phyloP scores from a whole-genome alignment of 306 rosid species.

The Sindora glabra region DNA sequence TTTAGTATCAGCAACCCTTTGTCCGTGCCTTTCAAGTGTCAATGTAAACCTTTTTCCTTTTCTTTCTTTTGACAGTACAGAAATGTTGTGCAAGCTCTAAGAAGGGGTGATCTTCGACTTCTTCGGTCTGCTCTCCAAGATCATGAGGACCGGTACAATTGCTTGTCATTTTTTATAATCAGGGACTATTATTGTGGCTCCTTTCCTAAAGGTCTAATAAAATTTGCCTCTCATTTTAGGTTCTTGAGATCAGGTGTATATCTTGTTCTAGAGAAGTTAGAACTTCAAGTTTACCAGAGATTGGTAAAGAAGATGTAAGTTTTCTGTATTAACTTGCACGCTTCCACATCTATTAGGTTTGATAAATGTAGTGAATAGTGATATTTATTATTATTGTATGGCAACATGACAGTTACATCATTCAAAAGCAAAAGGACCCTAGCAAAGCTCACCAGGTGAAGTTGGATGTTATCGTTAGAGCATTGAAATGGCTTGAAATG shows the following conservation, averaged over 20 bases:
- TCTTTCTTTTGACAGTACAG: constrained; percentile 49
- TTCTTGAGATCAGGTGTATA: constrained; percentile 95
- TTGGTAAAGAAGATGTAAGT: constrained; percentile 86
- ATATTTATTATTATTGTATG: constrained; percentile 13
- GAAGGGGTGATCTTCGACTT: constrained; percentile 88
- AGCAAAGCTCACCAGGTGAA: constrained; percentile 89
- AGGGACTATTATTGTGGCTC: constrained; percentile 2
- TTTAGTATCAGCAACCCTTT: background rate
- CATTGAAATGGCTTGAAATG: constrained; percentile 87
- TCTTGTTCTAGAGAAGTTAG: constrained; percentile 94
- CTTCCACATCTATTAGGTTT: background rate
- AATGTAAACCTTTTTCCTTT: constrained; percentile 4
- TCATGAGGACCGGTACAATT: constrained; percentile 66
- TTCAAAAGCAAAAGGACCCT: constrained; percentile 92
- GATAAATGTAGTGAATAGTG: background rate
- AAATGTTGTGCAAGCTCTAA: constrained; percentile 66
- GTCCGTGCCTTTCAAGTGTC: constrained; percentile 4
- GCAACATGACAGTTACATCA: constrained; percentile 49
- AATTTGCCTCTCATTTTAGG: constrained; percentile 32
- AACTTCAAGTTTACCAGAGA: constrained; percentile 95
- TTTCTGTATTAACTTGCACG: background rate
- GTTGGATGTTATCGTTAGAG: constrained; percentile 84
- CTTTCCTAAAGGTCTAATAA: background rate
- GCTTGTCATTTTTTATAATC: background rate
- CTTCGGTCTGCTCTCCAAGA: constrained; percentile 83